Conservation (phyloP, 805 yeast species). For the Saccharomycopsis fibuligera region DNA sequence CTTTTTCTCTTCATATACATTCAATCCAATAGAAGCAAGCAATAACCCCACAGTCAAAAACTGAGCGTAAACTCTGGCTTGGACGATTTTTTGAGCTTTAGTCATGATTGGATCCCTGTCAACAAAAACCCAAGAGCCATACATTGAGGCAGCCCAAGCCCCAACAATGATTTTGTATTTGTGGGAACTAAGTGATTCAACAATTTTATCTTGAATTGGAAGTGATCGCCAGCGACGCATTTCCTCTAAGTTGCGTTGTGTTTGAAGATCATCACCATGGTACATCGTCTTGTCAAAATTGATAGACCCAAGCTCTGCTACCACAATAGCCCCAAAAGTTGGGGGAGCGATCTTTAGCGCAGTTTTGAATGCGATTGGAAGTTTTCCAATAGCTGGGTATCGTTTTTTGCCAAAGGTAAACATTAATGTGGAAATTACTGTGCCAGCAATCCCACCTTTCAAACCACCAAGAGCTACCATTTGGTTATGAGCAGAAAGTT, state of each 20-base stretch:
- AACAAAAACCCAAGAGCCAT: conserved; percentile 70
- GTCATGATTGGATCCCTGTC: conserved; percentile 72
- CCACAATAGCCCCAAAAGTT: conserved; percentile 50
- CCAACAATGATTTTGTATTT: conserved; percentile 64
- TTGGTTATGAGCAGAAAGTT: conserved; percentile 56
- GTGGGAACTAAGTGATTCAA: conserved; percentile 44
- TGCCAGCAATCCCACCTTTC: conserved; percentile 55
- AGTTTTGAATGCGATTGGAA: conserved; percentile 55
- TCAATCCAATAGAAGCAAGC: conserved; percentile 60
- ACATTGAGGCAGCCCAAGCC: conserved; percentile 76
- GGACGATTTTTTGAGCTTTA: conserved; percentile 72
- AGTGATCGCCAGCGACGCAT: conserved; percentile 46
- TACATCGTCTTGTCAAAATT: conserved; percentile 58
- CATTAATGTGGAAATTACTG: conserved; percentile 45
- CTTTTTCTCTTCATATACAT: conserved; percentile 57
- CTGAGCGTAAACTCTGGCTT: conserved; percentile 89
- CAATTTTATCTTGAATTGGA: conserved; percentile 41
- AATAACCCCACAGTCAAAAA: conserved; percentile 67
- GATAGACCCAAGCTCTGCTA: conserved; percentile 67
- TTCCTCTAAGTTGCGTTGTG: conserved; percentile 37
- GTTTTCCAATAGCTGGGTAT: conserved; percentile 37
- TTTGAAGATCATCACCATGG: conserved; percentile 36
- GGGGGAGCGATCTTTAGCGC: conserved; percentile 67
- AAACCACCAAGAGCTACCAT: conserved; percentile 55
- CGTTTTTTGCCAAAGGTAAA: conserved; percentile 44